Conservation (phyloP, 1,284 basidiomycete genomes). For the Irpex sp. region DNA sequence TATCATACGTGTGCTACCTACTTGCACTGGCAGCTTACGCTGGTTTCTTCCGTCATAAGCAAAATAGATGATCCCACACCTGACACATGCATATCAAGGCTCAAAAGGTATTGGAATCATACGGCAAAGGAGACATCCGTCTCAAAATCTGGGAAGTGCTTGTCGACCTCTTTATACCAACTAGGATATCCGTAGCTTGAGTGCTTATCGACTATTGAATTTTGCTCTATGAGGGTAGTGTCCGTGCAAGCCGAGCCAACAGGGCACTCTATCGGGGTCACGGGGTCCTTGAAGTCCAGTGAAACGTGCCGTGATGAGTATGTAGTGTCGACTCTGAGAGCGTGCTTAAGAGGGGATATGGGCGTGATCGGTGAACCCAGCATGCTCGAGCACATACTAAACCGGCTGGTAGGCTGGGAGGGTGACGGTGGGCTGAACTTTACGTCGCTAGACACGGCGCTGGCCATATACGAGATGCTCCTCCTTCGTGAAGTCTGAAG, state of each 20-base stretch:
- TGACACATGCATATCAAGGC: too few species aligned
- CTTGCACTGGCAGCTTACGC: too few species aligned
- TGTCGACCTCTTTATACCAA: too few species aligned
- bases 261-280: not conserved
- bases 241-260: not conserved
- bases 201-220: not conserved
- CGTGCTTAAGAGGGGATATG: not conserved
- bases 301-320: not conserved
- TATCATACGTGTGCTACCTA: too few species aligned
- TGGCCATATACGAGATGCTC: not conserved
- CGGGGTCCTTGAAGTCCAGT: not conserved
- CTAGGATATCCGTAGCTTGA: too few species aligned
- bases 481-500: not conserved
- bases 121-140: too few species aligned
- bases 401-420: not conserved
- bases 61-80: too few species aligned
- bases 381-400: not conserved
- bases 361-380: not conserved
- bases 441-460: not conserved
- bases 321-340: not conserved
- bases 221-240: not conserved
- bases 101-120: too few species aligned
- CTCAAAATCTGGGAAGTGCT: too few species aligned
- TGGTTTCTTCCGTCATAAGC: too few species aligned
- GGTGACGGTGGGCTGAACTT: not conserved